phyloP scores from a whole-genome alignment of 495 filamentous ascomycete genomes.

The Penicillium lagena region DNA sequence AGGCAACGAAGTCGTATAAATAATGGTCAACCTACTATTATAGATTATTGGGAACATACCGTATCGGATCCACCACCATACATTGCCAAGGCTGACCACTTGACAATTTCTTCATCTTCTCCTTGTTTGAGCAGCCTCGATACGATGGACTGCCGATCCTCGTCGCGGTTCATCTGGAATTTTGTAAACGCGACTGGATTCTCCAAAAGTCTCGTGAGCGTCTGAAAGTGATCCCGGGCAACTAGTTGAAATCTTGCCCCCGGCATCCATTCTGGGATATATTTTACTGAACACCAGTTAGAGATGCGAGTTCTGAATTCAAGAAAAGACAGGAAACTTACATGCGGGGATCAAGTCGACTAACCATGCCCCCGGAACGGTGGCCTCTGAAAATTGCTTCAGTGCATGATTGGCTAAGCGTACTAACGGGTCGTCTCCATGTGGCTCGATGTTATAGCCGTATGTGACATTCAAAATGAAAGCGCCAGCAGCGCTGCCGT shows the following conservation, averaged over 20 bases:
- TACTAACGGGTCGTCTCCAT: slow-evolving; percentile 35
- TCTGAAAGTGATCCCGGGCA: slow-evolving; percentile 21
- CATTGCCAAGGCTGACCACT: slow-evolving; percentile 38
- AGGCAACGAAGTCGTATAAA: no score
- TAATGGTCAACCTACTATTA: no score
- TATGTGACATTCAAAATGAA: slow-evolving; percentile 44
- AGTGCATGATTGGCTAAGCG: slow-evolving; percentile 28
- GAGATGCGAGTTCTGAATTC: neutral
- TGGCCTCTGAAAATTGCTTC: slow-evolving; percentile 33
- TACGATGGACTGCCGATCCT: slow-evolving; percentile 27
- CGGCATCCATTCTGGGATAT: slow-evolving; percentile 39
- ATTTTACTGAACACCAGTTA: slow-evolving; percentile 11
- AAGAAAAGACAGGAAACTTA: slow-evolving; percentile 1
- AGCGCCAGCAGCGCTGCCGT: slow-evolving; percentile 28
- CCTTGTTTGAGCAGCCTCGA: slow-evolving; percentile 21
- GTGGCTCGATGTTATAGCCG: slow-evolving; percentile 39
- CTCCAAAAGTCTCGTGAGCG: slow-evolving; percentile 16
- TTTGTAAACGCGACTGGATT: slow-evolving; percentile 36
- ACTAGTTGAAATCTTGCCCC: slow-evolving; percentile 35
- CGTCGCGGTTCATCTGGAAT: slow-evolving; percentile 28
- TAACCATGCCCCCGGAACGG: slow-evolving; percentile 34
- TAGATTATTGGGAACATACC: neutral
- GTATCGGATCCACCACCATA: slow-evolving; percentile 53
- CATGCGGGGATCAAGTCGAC: slow-evolving; percentile 37
- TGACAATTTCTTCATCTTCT: slow-evolving; percentile 22